Base-by-base conservation (phyloP, 2,329 filamentous ascomycete genomes). In the Aspergillus fumigatus region DNA sequence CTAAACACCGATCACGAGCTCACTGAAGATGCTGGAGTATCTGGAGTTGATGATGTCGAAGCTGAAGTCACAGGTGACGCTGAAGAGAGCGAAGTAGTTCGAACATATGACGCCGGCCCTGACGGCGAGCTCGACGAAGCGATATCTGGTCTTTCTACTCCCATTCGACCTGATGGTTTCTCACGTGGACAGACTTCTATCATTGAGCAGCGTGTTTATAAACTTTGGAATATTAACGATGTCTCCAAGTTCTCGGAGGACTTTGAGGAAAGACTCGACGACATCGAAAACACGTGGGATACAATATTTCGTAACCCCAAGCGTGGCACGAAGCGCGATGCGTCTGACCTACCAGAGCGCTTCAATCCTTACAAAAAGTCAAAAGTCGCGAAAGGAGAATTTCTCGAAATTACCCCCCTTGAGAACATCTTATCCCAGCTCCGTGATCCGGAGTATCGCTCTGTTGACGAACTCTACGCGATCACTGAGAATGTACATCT, bases 401-500 rank as follows among this genome's bases (percentile, higher is more conserved):
- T 76, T 29, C 67, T 77, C 11, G 69, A 73, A 53, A 63, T 74
- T 17, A 71, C 69, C 10, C 60, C 66, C 11, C 59, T 73, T 3
- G 73, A 75, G n/a, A 63, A 70, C 3, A 69, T 73, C 38, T 49
- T 75, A n/a, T 65, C 64, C 53, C 66, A 71, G 49, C 67, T 77
- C 25, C 69, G 69, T 48, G 67, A 73, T 35, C 72, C 73, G 1
- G 68, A 75, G 53, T 60, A 64, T 19, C 76, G 81, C 57, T 75
- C 80, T 10, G 77, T 75, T 0, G 79, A 80, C n/a, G 79, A 80
- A 56, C 76, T 86, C 0, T 83, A 83, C 59, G 72, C 75, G 2
- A 70, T 84, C n/a, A 81, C 83, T 1, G 75, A 77, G 27, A 84
- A 85, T 62, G 79, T 79, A 1, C 79, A 80, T 32, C 69, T 70